Evolutionary conservation across 2,329 filamentous ascomycete species (phyloP).

Genomic region (Dryadomyces sulphureus): DNA sequence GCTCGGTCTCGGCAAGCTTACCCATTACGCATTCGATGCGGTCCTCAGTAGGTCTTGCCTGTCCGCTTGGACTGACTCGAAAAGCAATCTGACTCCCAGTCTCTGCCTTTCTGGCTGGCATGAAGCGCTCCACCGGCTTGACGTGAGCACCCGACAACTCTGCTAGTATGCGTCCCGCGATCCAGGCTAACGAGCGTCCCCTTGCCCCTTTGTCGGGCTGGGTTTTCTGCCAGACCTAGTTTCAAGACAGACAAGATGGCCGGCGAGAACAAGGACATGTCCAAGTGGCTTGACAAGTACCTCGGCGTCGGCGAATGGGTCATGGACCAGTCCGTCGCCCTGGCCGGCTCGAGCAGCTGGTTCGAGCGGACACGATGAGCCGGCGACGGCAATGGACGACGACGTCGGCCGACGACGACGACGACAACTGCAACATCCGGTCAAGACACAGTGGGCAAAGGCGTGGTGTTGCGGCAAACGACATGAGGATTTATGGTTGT

Average conservation of each 20-base stretch:
- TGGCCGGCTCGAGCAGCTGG: constrained; percentile 75
- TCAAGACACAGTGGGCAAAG: not conserved
- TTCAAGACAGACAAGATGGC: constrained; percentile 75
- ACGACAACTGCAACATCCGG: not conserved
- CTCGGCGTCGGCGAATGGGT: constrained; percentile 92
- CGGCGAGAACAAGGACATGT: constrained; percentile 64
- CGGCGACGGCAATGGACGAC: not conserved
- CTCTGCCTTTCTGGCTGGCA: constrained; percentile 89
- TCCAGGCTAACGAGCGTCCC: constrained; percentile 28
- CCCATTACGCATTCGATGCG: constrained; percentile 92
- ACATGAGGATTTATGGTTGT: constrained; percentile 1
- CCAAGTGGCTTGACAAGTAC: constrained; percentile 85
- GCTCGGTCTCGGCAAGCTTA: constrained; percentile 84
- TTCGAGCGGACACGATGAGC: constrained; percentile 73
- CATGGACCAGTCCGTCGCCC: constrained; percentile 91
- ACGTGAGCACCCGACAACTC: constrained; percentile 61
- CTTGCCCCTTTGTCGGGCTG: constrained; percentile 8
- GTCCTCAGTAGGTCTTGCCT: constrained; percentile 60
- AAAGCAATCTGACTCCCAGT: constrained; percentile 33
- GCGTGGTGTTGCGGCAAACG: not conserved
- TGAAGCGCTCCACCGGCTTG: constrained; percentile 93
- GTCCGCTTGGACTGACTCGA: not conserved
- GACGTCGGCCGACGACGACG: not conserved
- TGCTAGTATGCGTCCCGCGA: too few species aligned
- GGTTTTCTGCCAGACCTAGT: constrained; percentile 47